phyloP scores from a whole-genome alignment of 2,329 filamentous ascomycete species.

The Daldinia sp. region DNA sequence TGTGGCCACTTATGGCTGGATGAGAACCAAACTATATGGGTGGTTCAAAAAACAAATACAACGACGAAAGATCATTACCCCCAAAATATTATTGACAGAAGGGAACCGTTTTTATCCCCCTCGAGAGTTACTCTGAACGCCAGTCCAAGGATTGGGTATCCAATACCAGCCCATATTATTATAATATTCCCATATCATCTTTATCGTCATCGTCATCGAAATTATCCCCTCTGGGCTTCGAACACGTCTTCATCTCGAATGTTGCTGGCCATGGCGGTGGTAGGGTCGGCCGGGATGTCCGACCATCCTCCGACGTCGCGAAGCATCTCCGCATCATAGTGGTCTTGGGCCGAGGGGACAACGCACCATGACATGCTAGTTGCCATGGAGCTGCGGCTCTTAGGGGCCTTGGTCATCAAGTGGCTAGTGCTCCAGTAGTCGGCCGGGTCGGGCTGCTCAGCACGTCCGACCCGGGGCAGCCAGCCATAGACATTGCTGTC shows the following conservation, averaged over 20 bases:
- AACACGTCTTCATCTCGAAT: conserved; percentile 42
- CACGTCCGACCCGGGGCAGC: conserved; percentile 29
- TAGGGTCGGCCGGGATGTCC: conserved; percentile 31
- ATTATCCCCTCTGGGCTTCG: background rate
- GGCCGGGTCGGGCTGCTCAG: conserved; percentile 1
- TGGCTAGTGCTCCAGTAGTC: conserved; percentile 30
- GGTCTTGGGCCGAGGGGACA: conserved; percentile 6
- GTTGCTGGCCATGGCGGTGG: background rate
- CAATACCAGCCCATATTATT: background rate
- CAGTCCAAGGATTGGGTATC: conserved; percentile 1
- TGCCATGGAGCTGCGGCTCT: conserved; percentile 34
- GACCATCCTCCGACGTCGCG: conserved; percentile 29
- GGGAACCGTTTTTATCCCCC: conserved; percentile 3
- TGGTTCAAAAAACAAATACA: background rate
- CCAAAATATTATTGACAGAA: conserved; percentile 10
- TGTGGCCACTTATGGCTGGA: background rate
- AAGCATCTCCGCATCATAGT: conserved; percentile 29
- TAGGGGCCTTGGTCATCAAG: conserved; percentile 16
- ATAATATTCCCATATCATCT: background rate
- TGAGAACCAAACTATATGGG: background rate
- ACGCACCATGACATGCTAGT: conserved; percentile 31
- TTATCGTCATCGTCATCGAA: conserved; percentile 2
- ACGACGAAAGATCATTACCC: background rate
- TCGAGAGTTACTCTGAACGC: conserved; percentile 11
- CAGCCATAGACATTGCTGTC: conserved; percentile 37